Evolutionary conservation across 2,329 filamentous ascomycete genomes (phyloP).

Genomic region (Cryoendolithus antarcticus): DNA sequence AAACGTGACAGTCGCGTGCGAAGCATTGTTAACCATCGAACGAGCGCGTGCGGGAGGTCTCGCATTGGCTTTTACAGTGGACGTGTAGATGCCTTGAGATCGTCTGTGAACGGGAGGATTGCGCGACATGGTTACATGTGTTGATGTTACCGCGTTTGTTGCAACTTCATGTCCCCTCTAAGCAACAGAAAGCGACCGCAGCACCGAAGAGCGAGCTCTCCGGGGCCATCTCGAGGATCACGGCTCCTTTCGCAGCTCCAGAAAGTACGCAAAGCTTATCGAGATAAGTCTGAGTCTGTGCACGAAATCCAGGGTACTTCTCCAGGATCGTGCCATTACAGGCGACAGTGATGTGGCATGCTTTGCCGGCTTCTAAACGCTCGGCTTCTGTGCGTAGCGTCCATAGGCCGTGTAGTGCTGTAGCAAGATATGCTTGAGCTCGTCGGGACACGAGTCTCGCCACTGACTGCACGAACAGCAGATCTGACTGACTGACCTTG

Average conservation of each 20-base stretch:
- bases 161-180: conserved; percentile 8
- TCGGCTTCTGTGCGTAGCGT: conserved; percentile 38
- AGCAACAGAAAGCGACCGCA: conserved; percentile 46
- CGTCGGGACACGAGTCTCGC: conserved; percentile 44
- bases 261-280: conserved; percentile 40
- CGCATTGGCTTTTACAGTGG: too few relatives aligned
- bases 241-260: conserved; percentile 29
- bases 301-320: conserved; percentile 58
- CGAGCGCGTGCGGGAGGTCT: too few relatives aligned
- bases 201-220: conserved; percentile 67
- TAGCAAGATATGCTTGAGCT: conserved; percentile 50
- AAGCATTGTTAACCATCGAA: too few relatives aligned
- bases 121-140: background rate
- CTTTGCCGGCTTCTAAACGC: conserved; percentile 21
- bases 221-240: conserved; percentile 55
- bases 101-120: background rate
- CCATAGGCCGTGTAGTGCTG: conserved; percentile 52
- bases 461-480: conserved; percentile 42
- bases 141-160: background rate
- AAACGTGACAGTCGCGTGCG: too few relatives aligned
- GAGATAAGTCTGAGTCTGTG: conserved; percentile 50
- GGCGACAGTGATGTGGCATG: conserved; percentile 42
- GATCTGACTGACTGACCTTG: conserved; percentile 32
- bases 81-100: background rate
- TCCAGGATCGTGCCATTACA: conserved; percentile 73